Percentiles rank a stretch among this genome's conserved stretches.
Conservation (phyloP, 1,139 yeast genomes). For the Wickerhamomyces sp. region DNA sequence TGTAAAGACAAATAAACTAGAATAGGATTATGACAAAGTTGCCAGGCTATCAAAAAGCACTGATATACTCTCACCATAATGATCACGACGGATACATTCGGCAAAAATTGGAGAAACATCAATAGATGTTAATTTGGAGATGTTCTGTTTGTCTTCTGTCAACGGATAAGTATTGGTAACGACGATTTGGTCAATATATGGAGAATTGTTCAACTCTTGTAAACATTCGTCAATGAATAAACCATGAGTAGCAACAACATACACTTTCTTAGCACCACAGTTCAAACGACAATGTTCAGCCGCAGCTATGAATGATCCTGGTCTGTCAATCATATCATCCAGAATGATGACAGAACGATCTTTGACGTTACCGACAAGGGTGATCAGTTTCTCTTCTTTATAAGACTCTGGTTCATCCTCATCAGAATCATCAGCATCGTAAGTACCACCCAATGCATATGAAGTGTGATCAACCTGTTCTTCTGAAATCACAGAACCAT, state of each 20-base stretch:
- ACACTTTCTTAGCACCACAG: conserved; percentile 92
- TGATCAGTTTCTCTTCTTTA: conserved; percentile 81
- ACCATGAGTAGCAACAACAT: conserved; percentile 94
- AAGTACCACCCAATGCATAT: conserved; percentile 77
- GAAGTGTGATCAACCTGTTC: conserved; percentile 26
- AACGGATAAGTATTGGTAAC: conserved; percentile 97
- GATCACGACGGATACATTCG: conserved; percentile 97
- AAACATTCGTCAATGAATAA: conserved; percentile 84
- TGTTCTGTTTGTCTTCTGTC: conserved; percentile 49
- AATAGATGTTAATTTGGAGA: conserved; percentile 72
- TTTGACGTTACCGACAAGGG: conserved; percentile 93
- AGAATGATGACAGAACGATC: conserved; percentile 87
- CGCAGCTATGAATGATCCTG: conserved; percentile 90
- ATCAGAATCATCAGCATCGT: conserved; percentile 76
- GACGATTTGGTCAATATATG: conserved; percentile 79
- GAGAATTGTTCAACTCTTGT: conserved; percentile 70
- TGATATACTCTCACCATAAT: conserved; percentile 93
- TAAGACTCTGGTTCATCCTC: conserved; percentile 72
- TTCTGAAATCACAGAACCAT: conserved; percentile 18
- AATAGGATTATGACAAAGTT: conserved; percentile 33
- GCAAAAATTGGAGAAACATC: conserved; percentile 95
- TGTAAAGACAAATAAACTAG: background rate
- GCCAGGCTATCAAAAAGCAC: conserved; percentile 86
- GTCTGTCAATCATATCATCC: conserved; percentile 97
- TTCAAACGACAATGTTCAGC: conserved; percentile 94